Evolutionary conservation across 2,329 filamentous ascomycete genomes (phyloP).

Genomic region (Gaeumannomyces tritici): DNA sequence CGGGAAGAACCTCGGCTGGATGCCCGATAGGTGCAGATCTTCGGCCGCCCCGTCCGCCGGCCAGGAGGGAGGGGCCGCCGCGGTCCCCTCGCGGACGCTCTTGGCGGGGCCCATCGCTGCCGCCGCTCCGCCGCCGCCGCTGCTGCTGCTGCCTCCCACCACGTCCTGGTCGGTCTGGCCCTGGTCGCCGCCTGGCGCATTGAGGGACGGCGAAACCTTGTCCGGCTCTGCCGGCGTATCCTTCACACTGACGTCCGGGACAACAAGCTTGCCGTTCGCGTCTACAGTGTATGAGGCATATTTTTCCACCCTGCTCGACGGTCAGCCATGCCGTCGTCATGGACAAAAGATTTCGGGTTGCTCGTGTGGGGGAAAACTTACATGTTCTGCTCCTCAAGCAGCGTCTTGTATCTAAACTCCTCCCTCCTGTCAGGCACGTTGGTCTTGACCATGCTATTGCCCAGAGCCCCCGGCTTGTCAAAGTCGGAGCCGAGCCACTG

Average conservation of each 20-base stretch:
- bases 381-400: slow-evolving; percentile 77
- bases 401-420: slow-evolving; percentile 79
- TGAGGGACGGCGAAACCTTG: background rate
- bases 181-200: too few species aligned
- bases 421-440: slow-evolving; percentile 92
- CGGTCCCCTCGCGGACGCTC: background rate
- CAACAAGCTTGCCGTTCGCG: background rate
- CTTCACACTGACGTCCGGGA: slow-evolving; percentile 4
- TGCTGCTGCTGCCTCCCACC: background rate
- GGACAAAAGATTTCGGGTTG: background rate
- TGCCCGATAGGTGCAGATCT: slow-evolving; percentile 41
- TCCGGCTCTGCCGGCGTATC: background rate
- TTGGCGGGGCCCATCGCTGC: too few species aligned
- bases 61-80: background rate
- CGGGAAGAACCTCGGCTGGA: slow-evolving; percentile 62
- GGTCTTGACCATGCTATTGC: slow-evolving; percentile 90
- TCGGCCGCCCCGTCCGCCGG: background rate
- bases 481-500: slow-evolving; percentile 82
- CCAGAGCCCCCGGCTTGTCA: slow-evolving; percentile 65
- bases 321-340: background rate
- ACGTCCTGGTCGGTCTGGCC: background rate
- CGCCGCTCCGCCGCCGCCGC: background rate
- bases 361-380: slow-evolving; percentile 30
- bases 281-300: background rate
- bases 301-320: background rate